phyloP scores from a whole-genome alignment of 345 rosid genomes.

The Gossypium anomalum region DNA sequence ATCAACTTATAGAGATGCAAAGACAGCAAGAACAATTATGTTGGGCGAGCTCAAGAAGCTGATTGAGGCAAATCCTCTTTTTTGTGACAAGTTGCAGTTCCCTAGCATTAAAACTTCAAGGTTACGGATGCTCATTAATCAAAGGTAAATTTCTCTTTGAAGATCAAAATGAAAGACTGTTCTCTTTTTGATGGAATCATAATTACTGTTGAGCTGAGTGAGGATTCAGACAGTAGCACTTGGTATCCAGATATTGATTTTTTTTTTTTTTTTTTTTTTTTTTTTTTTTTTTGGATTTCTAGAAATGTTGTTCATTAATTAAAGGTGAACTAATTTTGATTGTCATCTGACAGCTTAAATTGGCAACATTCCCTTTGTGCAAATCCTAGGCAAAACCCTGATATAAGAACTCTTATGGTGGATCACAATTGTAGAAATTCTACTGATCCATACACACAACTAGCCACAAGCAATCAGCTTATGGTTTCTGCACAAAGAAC shows the following conservation, averaged over 20 bases:
- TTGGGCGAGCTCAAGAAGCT: conserved; percentile 91
- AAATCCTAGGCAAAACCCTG: conserved; percentile 35
- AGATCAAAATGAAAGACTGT: background rate
- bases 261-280: background rate
- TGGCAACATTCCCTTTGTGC: conserved; percentile 44
- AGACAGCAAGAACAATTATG: conserved; percentile 88
- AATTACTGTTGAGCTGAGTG: background rate
- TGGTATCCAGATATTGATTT: background rate
- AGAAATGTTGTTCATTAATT: background rate
- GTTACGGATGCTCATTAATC: conserved; percentile 33
- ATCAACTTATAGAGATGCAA: conserved; percentile 86
- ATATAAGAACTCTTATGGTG: conserved; percentile 34
- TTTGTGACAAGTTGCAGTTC: conserved; percentile 84
- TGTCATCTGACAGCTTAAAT: conserved; percentile 35
- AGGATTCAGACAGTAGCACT: background rate
- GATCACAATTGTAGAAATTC: conserved; percentile 35
- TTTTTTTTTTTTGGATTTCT: background rate
- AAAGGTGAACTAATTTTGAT: conserved; percentile 6
- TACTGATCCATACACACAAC: conserved; percentile 22
- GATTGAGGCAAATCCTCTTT: conserved; percentile 89
- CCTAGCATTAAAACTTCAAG: conserved; percentile 41
- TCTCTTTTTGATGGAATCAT: background rate
- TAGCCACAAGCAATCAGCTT: conserved; percentile 24
- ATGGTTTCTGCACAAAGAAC: conserved; percentile 20
- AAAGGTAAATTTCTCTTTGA: conserved; percentile 25